Conservation (phyloP, 768 basidiomycete species). For the Tulasnella sp. region DNA sequence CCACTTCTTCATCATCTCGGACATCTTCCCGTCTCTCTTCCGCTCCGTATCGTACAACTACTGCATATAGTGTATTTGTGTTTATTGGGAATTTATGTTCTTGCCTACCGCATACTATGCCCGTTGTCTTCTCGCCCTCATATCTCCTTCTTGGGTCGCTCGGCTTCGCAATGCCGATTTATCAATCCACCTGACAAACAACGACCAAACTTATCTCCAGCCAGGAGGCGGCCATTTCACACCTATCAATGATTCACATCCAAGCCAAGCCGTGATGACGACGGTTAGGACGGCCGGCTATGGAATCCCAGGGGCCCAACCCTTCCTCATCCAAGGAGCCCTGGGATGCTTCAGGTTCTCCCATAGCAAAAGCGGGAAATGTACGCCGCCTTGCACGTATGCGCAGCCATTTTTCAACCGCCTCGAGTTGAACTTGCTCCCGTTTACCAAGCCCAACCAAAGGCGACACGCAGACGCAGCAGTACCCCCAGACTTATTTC, state of each 20-base stretch:
- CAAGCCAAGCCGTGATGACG: background rate
- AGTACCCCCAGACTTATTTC: no score
- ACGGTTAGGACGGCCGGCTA: no score
- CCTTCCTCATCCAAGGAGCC: no score
- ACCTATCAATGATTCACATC: background rate
- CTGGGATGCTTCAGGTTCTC: no score
- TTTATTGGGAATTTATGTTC: background rate
- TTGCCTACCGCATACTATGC: background rate
- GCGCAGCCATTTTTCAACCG: no score
- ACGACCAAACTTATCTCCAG: background rate
- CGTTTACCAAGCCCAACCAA: no score
- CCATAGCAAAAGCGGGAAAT: no score
- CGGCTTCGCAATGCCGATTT: background rate
- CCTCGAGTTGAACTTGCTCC: no score
- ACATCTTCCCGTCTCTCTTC: background rate
- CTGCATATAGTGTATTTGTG: background rate
- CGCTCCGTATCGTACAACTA: background rate
- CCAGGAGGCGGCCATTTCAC: background rate
- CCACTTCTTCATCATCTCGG: background rate
- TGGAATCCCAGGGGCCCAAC: no score
- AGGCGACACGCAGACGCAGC: no score
- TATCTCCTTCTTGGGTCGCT: background rate
- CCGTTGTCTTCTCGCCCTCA: background rate
- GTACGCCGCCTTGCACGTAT: no score
- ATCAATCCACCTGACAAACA: background rate